Evolutionary conservation across 768 basidiomycete species (phyloP), one percentile per base, ranked within the genome.

Genomic region (Mycena alexandri): DNA sequence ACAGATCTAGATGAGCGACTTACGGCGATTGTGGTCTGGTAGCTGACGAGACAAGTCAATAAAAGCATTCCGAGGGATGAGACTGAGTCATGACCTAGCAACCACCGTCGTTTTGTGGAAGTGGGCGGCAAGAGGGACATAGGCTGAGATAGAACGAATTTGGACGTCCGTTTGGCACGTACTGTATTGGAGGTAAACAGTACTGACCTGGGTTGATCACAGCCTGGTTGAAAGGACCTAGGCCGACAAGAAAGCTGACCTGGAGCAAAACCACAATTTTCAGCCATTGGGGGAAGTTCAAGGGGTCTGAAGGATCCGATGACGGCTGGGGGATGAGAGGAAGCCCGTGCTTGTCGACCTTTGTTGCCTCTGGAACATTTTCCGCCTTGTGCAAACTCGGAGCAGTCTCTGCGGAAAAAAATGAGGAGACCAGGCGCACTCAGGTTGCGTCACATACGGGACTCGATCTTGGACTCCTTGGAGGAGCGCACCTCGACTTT

Each of bases 241-340:
- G 61, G 2, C 71, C 66, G 12, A 48, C 72, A 22, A 73, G 22
- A 46, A 68, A 68, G 36, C 61, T 64, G 62, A 73, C 72, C 36
- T 73, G 72, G 25, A 73, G 58, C 52, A 73, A 61, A 3, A 73
- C 63, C 34, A 61, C 72, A 14, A 69, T 67, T 58, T 73, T 73
- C 19, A 73, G 38, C 72, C 72, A 73, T 52, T 67, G 65, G 38
- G 72, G 72, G 38, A 68, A 73, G 38, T 73, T 73, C 22, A 75
- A 53, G 2, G 75, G 75, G 58, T 74, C 75, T 3, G 74, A 72
- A 0, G 73, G 69, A 38, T 74, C 72, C 36, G 71, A 62, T 4
- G 73, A 72, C 7, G 75, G 74, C 41, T 78, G 76, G 17, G 77
- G 75, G 5, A 74, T 71, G 43, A 78, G 75, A 21, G 76, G 61